A percentile compares a stretch with the other conserved stretches of the same genome.
phyloP scores from a whole-genome alignment of 768 basidiomycete genomes.

The Boletus sp. region DNA sequence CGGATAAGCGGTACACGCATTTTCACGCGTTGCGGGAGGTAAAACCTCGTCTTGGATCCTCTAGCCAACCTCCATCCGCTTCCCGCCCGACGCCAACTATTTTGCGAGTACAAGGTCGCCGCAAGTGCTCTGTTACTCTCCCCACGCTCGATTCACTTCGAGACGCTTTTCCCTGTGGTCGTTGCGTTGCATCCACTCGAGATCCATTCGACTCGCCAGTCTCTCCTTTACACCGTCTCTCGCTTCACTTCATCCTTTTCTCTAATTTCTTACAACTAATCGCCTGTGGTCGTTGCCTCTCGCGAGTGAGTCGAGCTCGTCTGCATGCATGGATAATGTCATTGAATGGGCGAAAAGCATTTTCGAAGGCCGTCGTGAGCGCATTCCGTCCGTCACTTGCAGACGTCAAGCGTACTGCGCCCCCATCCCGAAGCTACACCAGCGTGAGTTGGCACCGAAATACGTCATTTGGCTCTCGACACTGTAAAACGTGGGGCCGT shows the following conservation, averaged over 20 bases:
- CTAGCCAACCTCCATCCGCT: slow-evolving; percentile 19
- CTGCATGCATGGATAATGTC: background rate
- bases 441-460: slow-evolving; percentile 24
- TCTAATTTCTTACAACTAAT: slow-evolving; percentile 20
- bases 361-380: slow-evolving; percentile 16
- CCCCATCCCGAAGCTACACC: background rate
- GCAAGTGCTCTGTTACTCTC: slow-evolving; percentile 23
- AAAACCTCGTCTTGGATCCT: slow-evolving; percentile 37
- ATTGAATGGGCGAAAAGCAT: slow-evolving; percentile 6
- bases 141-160: slow-evolving; percentile 54
- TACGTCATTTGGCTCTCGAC: slow-evolving; percentile 32
- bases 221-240: slow-evolving; percentile 35
- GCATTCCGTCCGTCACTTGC: background rate
- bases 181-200: slow-evolving; percentile 26
- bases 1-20: slow-evolving; percentile 55
- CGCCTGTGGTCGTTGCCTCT: slow-evolving; percentile 10
- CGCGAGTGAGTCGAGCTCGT: slow-evolving; percentile 17
- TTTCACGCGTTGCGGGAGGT: slow-evolving; percentile 43
- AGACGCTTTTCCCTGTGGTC: slow-evolving; percentile 40
- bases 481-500: slow-evolving; percentile 42
- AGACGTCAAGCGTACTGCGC: slow-evolving; percentile 2
- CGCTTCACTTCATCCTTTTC: slow-evolving; percentile 19
- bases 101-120: slow-evolving; percentile 28
- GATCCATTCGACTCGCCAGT: slow-evolving; percentile 30
- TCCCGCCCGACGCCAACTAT: slow-evolving; percentile 22